Conservation (phyloP, 257 asterid genomes). For the Solanum neorickii region DNA sequence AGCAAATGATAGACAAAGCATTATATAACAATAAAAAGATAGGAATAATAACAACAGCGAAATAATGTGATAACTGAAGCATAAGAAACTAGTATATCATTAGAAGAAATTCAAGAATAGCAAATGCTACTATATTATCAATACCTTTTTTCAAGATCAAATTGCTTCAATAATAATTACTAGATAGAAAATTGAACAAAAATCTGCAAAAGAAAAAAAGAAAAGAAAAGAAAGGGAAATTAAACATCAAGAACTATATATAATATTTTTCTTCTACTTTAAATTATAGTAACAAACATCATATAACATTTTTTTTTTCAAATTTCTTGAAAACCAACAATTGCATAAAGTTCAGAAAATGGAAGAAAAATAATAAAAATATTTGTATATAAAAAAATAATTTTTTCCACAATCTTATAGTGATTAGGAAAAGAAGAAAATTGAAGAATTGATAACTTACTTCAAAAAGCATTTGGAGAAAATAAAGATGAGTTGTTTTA, state of each 20-base stretch:
- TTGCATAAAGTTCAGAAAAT: background rate
- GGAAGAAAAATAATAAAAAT: background rate
- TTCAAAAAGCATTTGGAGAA: slow-evolving; percentile 1
- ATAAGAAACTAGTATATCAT: background rate
- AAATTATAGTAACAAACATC: background rate
- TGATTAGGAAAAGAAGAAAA: background rate
- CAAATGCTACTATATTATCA: background rate
- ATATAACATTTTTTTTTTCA: background rate
- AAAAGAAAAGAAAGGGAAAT: too few relatives aligned
- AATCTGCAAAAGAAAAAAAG: background rate
- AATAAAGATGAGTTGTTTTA: slow-evolving; percentile 25
- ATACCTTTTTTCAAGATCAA: background rate
- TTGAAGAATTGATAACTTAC: background rate
- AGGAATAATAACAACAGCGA: background rate
- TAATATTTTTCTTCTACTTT: background rate
- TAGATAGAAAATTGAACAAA: background rate
- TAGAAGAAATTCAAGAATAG: background rate
- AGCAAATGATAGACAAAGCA: background rate
- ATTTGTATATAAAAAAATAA: background rate
- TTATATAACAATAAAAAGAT: background rate
- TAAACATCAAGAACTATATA: background rate
- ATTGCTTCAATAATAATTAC: background rate
- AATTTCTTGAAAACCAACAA: background rate
- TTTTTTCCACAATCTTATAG: background rate
- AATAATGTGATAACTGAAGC: background rate